Evolutionary conservation across 208 protist genomes (phyloP), one percentile per base, ranked within the genome.

Genomic region (Lotmaria passim): DNA sequence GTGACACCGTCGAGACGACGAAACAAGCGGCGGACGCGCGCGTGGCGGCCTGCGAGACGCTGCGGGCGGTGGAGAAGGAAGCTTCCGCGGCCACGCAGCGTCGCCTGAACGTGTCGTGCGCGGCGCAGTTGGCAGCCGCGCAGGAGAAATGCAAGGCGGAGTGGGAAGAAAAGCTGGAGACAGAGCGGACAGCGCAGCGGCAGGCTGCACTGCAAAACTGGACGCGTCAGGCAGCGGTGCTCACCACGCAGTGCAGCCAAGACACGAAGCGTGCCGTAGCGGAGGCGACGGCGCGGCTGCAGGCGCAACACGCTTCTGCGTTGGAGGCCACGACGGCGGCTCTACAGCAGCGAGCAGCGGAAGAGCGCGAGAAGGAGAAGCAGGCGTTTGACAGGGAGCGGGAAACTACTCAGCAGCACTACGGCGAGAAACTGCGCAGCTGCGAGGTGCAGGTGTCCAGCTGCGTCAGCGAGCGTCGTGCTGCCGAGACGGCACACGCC

Each of bases 231-330:
- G 36, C 31, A 17, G 55, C 44, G 12, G 39, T 21, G 38, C 46
- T 76, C 1, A 41, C 53, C 17, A 28, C 58, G 24, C 71, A 68
- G 48, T 74, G 65, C 43, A 53, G 38, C 24, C 10, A 23, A n/a
- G 47, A 55, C 10, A 64, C 44, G 24, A 31, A 53, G 12, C 51
- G 19, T 7, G 59, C 59, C 28, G 59, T 69, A 24, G 48, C 21
- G 3, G 47, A 64, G 53, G 51, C 31, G 0, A 34, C 43, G 5
- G 36, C 48, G 1, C 10, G 19, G 36, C 31, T 58, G 43, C n/a
- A 59, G 38, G 38, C 24, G 17, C 57, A 69, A 30, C 39, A 59
- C 17, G 47, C 53, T 4, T n/a, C 21, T 19, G 33, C 39, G 8
- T 28, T 55, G n/a, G 14, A 69, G 33, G 34, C 28, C 7, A 38